Percentiles rank a stretch among this genome's conserved stretches.
phyloP scores from a whole-genome alignment of 768 basidiomycete species.

The Boletus edulis region DNA sequence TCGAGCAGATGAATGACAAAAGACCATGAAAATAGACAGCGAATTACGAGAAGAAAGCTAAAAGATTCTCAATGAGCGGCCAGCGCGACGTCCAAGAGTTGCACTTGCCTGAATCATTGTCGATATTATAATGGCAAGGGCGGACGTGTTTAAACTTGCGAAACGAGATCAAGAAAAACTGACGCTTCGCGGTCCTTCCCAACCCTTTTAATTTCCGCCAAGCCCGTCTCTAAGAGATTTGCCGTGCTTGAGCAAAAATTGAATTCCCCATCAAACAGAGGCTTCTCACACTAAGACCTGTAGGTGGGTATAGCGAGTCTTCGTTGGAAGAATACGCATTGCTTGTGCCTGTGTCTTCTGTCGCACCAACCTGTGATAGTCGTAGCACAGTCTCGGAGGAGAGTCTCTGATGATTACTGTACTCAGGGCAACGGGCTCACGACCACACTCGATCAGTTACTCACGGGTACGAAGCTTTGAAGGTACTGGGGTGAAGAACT shows the following conservation, averaged over 20 bases:
- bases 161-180: conserved; percentile 12
- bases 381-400: conserved; percentile 21
- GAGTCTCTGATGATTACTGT: conserved; percentile 19
- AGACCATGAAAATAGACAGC: not conserved
- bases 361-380: conserved; percentile 8
- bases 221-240: conserved; percentile 15
- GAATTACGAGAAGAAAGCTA: conserved; percentile 17
- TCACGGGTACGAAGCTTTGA: conserved; percentile 29
- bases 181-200: conserved; percentile 14
- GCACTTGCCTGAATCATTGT: conserved; percentile 25
- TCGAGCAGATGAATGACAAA: not conserved
- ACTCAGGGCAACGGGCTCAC: not conserved
- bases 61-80: not conserved
- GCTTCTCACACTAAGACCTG: conserved; percentile 15
- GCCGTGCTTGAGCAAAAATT: not conserved
- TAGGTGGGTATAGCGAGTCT: conserved; percentile 4
- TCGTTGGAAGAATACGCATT: conserved; percentile 4
- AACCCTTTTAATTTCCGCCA: conserved; percentile 15
- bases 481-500: conserved; percentile 15
- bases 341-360: conserved; percentile 6
- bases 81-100: not conserved
- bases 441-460: not conserved
- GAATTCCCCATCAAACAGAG: not conserved
- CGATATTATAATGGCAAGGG: conserved; percentile 19
- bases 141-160: conserved; percentile 10